Conservation (phyloP, 164 flowering plant genomes). For the Berberis thunbergii region DNA sequence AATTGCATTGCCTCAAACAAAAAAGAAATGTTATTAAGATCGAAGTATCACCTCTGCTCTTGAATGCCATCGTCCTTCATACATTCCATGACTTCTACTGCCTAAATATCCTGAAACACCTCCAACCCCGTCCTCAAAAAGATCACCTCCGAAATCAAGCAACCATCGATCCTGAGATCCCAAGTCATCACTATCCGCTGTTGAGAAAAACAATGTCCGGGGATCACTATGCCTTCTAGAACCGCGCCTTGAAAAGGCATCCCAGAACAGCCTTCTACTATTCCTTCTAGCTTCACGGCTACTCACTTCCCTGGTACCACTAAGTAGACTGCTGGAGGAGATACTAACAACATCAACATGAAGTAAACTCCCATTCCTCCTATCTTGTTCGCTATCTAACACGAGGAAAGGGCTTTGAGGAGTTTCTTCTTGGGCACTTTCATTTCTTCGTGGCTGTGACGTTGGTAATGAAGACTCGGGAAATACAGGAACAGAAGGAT, state of each 20-base stretch:
- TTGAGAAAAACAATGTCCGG: conserved; percentile 36
- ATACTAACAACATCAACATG: conserved; percentile 58
- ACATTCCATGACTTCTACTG: conserved; percentile 34
- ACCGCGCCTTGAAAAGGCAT: conserved; percentile 71
- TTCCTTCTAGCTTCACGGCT: conserved; percentile 51
- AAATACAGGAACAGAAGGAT: conserved; percentile 20
- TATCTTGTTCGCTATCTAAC: conserved; percentile 30
- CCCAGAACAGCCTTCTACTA: conserved; percentile 71
- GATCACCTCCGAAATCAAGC: conserved; percentile 50
- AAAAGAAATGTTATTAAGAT: background rate
- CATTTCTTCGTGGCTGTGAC: conserved; percentile 24
- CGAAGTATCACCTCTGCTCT: conserved; percentile 57
- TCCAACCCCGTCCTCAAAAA: conserved; percentile 36
- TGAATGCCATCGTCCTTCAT: conserved; percentile 42
- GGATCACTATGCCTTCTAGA: conserved; percentile 56
- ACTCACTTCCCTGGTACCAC: conserved; percentile 30
- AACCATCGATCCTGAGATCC: conserved; percentile 67
- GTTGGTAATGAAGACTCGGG: conserved; percentile 18
- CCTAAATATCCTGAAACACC: conserved; percentile 32
- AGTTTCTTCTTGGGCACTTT: conserved; percentile 20
- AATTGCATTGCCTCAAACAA: background rate
- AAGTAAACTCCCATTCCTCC: conserved; percentile 36
- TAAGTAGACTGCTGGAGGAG: conserved; percentile 38
- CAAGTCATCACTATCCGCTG: conserved; percentile 34
- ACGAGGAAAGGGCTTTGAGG: conserved; percentile 33